Conservation (phyloP, 2,329 filamentous ascomycete genomes). For the Periconia sp. region DNA sequence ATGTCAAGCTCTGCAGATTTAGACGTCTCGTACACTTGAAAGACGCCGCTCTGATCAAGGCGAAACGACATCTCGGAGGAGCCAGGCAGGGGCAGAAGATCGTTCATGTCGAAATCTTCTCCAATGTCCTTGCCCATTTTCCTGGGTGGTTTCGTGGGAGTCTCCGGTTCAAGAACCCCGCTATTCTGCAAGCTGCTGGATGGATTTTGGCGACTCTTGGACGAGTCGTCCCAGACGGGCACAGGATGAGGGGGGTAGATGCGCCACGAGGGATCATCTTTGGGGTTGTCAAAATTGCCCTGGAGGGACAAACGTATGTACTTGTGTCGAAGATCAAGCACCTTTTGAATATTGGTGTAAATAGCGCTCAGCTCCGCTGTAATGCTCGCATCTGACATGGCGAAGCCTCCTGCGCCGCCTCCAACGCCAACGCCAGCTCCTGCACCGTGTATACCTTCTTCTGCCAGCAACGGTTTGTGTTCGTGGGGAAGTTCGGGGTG, state of each 20-base stretch:
- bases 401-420: conserved; percentile 63
- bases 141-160: conserved; percentile 56
- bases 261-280: conserved; percentile 78
- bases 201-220: conserved; percentile 48
- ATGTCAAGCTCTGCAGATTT: conserved; percentile 62
- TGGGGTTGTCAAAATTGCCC: conserved; percentile 80
- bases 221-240: conserved; percentile 75
- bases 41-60: conserved; percentile 83
- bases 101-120: conserved; percentile 84
- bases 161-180: conserved; percentile 35
- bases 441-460: conserved; percentile 60
- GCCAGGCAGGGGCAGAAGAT: conserved; percentile 72
- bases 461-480: conserved; percentile 55
- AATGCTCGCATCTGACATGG: conserved; percentile 74
- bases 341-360: conserved; percentile 84
- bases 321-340: conserved; percentile 84
- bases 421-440: conserved; percentile 63
- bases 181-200: conserved; percentile 44
- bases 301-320: conserved; percentile 88
- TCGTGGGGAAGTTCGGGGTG: conserved; percentile 59
- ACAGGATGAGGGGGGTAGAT: conserved; percentile 92
- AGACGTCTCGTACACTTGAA: conserved; percentile 81
- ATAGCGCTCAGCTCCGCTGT: conserved; percentile 83
- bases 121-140: conserved; percentile 91
- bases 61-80: conserved; percentile 72